Conservation (phyloP, 306 rosid genomes). For the Trichosanthes cucumerina region DNA sequence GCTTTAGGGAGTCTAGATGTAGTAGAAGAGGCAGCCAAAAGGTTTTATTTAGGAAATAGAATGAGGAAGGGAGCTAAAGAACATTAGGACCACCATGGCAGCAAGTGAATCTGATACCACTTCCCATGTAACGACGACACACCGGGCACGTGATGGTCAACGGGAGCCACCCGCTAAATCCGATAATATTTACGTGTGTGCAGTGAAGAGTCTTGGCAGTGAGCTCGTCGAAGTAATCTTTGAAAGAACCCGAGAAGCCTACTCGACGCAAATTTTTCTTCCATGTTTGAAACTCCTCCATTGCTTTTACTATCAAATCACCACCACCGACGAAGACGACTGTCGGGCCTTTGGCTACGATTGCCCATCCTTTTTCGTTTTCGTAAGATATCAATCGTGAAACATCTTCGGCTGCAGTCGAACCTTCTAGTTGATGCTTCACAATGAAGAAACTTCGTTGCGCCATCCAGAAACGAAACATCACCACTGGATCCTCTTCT, state of each 20-base stretch:
- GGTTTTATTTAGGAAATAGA: conserved; percentile 8
- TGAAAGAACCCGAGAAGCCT: conserved; percentile 3
- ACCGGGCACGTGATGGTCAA: not conserved
- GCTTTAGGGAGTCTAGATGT: not conserved
- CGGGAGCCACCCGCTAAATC: conserved; percentile 6
- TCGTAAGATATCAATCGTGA: conserved; percentile 31
- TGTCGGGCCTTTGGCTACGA: conserved; percentile 12
- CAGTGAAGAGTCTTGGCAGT: not conserved
- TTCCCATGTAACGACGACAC: conserved; percentile 3
- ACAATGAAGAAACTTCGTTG: conserved; percentile 4
- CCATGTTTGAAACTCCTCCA: not conserved
- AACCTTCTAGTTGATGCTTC: conserved; percentile 1
- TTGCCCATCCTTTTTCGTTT: conserved; percentile 45
- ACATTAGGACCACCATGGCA: conserved; percentile 4
- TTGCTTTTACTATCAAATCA: not conserved
- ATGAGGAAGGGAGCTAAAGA: not conserved
- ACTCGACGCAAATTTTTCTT: not conserved
- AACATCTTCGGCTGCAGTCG: not conserved
- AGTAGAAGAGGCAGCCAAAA: not conserved
- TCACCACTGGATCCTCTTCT: not conserved
- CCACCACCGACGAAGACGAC: not conserved
- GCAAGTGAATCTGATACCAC: conserved; percentile 4
- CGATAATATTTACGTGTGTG: not conserved
- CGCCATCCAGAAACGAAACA: conserved; percentile 3
- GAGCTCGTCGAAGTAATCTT: not conserved